Conservation (phyloP, 148 eudicot species). For the Diospyros lotus region DNA sequence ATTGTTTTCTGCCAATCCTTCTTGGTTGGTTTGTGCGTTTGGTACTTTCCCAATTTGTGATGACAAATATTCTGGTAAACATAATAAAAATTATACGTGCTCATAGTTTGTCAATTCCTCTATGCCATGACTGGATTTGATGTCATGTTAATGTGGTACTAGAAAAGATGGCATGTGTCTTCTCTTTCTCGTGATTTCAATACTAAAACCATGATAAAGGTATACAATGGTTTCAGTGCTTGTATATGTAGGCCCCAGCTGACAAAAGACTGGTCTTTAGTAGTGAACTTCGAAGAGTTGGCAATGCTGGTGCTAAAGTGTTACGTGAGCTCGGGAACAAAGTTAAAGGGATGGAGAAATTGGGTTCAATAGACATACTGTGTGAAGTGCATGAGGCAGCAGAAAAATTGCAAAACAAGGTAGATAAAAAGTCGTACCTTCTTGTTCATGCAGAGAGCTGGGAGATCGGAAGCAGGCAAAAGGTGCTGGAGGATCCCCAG, state of each 20-base stretch:
- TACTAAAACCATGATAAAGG: background rate
- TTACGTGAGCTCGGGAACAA: conserved; percentile 71
- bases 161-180: background rate
- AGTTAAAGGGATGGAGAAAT: conserved; percentile 65
- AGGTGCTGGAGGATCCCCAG: conserved; percentile 25
- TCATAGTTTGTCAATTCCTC: background rate
- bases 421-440: conserved; percentile 70
- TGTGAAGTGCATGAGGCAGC: conserved; percentile 62
- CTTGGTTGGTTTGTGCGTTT: too few species aligned
- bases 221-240: background rate
- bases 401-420: conserved; percentile 61
- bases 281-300: conserved; percentile 64
- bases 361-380: conserved; percentile 45
- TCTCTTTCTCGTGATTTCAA: background rate
- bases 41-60: background rate
- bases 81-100: background rate
- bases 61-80: background rate
- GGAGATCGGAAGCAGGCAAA: conserved; percentile 45
- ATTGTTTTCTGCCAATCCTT: too few species aligned
- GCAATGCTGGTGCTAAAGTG: conserved; percentile 74
- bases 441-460: conserved; percentile 71
- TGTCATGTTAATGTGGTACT: too few species aligned
- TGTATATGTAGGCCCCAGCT: conserved; percentile 61
- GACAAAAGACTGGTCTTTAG: conserved; percentile 68
- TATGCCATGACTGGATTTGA: too few species aligned